These are phyloP conservation scores for Hamamelis virginiana DNA, from an alignment of 164 flowering plant genomes.

Conservation along the genomic window DNA sequence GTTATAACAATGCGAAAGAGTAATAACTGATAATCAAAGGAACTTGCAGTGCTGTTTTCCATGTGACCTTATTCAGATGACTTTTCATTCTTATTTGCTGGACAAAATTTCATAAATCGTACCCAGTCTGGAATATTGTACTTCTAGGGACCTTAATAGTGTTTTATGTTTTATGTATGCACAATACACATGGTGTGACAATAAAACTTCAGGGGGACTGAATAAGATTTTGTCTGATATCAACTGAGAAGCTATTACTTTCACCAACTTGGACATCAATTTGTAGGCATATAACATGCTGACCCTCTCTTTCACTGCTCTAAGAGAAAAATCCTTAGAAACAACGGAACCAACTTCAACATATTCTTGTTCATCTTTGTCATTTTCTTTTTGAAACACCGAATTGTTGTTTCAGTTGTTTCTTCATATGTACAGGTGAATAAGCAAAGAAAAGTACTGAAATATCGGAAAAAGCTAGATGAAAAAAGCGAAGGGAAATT, in stretches of 20 bases:
- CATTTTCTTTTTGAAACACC: constrained; percentile 5
- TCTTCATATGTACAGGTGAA: constrained; percentile 30
- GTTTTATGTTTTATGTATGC: neutral
- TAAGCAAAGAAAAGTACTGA: constrained; percentile 31
- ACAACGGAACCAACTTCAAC: neutral
- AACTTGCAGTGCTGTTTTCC: neutral
- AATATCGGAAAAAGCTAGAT: constrained; percentile 22
- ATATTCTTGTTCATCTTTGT: neutral
- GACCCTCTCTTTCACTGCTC: neutral
- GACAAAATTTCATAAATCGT: neutral
- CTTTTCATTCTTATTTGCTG: neutral
- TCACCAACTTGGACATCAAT: too few species aligned
- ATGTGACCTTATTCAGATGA: neutral
- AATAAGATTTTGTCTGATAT: neutral
- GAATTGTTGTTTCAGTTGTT: constrained; percentile 14
- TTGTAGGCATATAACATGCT: neutral
- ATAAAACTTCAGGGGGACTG: neutral
- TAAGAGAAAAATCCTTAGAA: neutral
- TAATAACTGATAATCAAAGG: neutral
- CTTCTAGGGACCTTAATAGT: neutral
- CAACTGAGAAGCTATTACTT: too few species aligned
- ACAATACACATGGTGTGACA: neutral
- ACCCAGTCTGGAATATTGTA: neutral
- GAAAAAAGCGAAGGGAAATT: constrained; percentile 27
- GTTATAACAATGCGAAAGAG: neutral